phyloP scores from a whole-genome alignment of 768 basidiomycete species.

The Dacryopinax spathularia region DNA sequence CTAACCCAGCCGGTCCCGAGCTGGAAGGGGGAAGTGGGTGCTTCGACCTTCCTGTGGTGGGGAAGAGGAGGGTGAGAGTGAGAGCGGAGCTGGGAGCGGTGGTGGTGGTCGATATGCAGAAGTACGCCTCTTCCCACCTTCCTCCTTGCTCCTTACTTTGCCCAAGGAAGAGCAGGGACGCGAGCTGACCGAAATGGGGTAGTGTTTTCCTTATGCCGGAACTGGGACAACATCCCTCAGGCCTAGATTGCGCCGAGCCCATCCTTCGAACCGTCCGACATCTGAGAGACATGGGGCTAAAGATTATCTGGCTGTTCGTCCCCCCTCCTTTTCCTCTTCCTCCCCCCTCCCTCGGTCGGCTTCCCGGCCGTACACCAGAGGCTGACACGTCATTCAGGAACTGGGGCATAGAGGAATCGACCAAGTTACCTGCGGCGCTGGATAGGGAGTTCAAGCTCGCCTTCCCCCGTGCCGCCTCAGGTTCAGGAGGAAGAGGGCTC shows the following conservation, averaged over 20 bases:
- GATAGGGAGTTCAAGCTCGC: slow-evolving; percentile 46
- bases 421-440: slow-evolving; percentile 13
- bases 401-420: slow-evolving; percentile 41
- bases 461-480: slow-evolving; percentile 41
- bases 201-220: slow-evolving; percentile 56
- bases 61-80: slow-evolving; percentile 37
- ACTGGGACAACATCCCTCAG: slow-evolving; percentile 39
- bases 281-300: slow-evolving; percentile 36
- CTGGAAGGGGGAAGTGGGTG: slow-evolving; percentile 26
- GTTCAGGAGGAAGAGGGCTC: slow-evolving; percentile 39
- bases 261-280: slow-evolving; percentile 36
- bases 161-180: too few relatives aligned
- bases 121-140: slow-evolving; percentile 28
- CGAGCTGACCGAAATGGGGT: too few relatives aligned
- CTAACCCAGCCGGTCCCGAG: slow-evolving; percentile 15
- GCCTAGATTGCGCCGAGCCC: slow-evolving; percentile 44
- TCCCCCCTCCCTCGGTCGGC: neutral
- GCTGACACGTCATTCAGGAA: slow-evolving; percentile 30
- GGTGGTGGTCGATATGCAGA: slow-evolving; percentile 60
- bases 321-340: neutral
- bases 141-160: slow-evolving; percentile 4
- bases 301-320: slow-evolving; percentile 52
- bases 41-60: slow-evolving; percentile 41
- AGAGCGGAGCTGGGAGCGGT: slow-evolving; percentile 37
- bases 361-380: neutral